A percentile compares a stretch with the other conserved stretches of the same genome.
phyloP scores from a whole-genome alignment of 495 filamentous ascomycete genomes.

The Penicillium goetzii region DNA sequence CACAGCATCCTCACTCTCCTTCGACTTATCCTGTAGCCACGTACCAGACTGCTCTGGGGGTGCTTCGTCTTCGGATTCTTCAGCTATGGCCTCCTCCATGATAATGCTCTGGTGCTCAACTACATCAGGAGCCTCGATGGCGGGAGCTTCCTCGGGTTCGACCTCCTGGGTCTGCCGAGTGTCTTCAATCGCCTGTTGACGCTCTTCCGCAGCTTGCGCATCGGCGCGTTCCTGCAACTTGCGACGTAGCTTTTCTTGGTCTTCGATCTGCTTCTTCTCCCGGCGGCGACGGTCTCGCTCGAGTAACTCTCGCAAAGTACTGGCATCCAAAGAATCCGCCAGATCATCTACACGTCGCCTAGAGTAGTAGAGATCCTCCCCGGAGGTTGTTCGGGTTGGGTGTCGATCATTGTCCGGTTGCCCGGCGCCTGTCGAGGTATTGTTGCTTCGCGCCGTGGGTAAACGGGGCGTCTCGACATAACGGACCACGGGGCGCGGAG shows the following conservation, averaged over 20 bases:
- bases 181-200: slow-evolving; percentile 38
- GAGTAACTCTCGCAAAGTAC: slow-evolving; percentile 78
- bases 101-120: background rate
- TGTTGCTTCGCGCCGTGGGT: slow-evolving; percentile 39
- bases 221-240: slow-evolving; percentile 70
- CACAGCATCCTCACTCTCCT: slow-evolving; percentile 26
- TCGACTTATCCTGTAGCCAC: slow-evolving; percentile 41
- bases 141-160: slow-evolving; percentile 7
- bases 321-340: slow-evolving; percentile 79
- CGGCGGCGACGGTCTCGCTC: slow-evolving; percentile 79
- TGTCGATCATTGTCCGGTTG: slow-evolving; percentile 45
- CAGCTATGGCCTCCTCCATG: background rate
- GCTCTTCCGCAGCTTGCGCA: slow-evolving; percentile 56
- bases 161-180: slow-evolving; percentile 7
- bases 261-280: slow-evolving; percentile 71
- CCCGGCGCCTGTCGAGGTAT: slow-evolving; percentile 41
- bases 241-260: slow-evolving; percentile 71
- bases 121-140: slow-evolving; percentile 5
- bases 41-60: slow-evolving; percentile 32
- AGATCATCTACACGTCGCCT: slow-evolving; percentile 76
- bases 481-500: slow-evolving; percentile 78
- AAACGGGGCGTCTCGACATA: slow-evolving; percentile 67
- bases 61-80: slow-evolving; percentile 1
- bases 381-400: slow-evolving; percentile 52
- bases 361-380: slow-evolving; percentile 64